Evolutionary conservation across 2,329 filamentous ascomycete species (phyloP).

Genomic region (Apiospora marii): DNA sequence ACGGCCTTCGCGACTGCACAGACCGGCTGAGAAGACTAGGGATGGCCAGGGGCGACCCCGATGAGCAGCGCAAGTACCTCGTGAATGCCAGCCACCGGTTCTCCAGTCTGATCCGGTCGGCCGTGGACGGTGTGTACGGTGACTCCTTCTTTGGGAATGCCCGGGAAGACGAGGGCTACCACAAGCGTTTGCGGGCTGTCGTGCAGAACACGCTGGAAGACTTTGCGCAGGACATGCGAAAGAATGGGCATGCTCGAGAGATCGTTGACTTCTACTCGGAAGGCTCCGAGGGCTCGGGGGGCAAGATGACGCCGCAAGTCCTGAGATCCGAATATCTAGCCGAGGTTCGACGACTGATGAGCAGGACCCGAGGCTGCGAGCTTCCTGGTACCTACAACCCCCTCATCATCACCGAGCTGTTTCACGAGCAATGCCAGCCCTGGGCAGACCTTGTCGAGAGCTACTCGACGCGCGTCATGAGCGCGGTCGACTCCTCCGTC

Average conservation of each 20-base stretch:
- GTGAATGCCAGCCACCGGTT: conserved; percentile 39
- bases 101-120: conserved; percentile 34
- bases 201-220: conserved; percentile 36
- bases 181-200: conserved; percentile 37
- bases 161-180: conserved; percentile 30
- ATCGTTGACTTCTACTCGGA: conserved; percentile 26
- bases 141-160: conserved; percentile 40
- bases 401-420: conserved; percentile 44
- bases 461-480: conserved; percentile 32
- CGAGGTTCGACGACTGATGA: conserved; percentile 39
- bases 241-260: conserved; percentile 32
- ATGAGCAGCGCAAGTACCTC: conserved; percentile 43
- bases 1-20: conserved; percentile 35
- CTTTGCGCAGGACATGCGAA: conserved; percentile 37
- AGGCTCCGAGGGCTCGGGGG: background rate
- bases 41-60: conserved; percentile 30
- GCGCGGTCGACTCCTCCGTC: conserved; percentile 32
- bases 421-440: conserved; percentile 42
- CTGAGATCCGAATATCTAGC: conserved; percentile 32
- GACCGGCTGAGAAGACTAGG: conserved; percentile 38
- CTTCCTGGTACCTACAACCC: conserved; percentile 47
- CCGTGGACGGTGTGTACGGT: conserved; percentile 41
- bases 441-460: conserved; percentile 37
- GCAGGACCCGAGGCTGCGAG: conserved; percentile 42
- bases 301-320: conserved; percentile 25